Percentiles rank a stretch among this genome's conserved stretches.
Conservation (phyloP, 805 yeast species). For the Starmerella khaoyaiensis region DNA sequence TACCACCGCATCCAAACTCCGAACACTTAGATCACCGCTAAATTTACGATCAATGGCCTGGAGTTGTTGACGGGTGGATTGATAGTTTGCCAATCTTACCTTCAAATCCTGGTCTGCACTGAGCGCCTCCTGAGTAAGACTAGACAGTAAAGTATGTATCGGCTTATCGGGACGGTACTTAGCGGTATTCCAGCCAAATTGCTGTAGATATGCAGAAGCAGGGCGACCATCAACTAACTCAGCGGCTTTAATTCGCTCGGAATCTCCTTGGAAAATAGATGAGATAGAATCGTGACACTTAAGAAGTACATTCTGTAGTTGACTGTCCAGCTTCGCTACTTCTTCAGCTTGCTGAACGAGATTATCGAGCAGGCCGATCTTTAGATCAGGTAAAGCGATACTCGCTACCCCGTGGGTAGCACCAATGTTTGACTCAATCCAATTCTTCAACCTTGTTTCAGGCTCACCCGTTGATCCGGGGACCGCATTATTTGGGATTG, state of each 20-base stretch:
- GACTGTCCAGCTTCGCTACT: constrained; percentile 66
- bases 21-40: constrained; percentile 84
- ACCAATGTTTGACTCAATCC: constrained; percentile 25
- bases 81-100: constrained; percentile 59
- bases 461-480: constrained; percentile 29
- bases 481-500: constrained; percentile 38
- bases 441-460: constrained; percentile 28
- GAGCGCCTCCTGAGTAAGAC: constrained; percentile 63
- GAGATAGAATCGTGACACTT: constrained; percentile 67
- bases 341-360: constrained; percentile 87
- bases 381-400: constrained; percentile 66
- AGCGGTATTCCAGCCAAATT: constrained; percentile 76
- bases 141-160: constrained; percentile 56
- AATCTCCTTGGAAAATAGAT: constrained; percentile 25
- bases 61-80: constrained; percentile 68
- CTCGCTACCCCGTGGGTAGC: constrained; percentile 40
- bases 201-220: constrained; percentile 54
- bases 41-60: constrained; percentile 84
- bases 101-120: constrained; percentile 78
- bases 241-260: constrained; percentile 35
- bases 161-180: constrained; percentile 79
- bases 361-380: constrained; percentile 88
- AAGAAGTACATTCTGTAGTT: constrained; percentile 50
- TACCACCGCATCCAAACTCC: constrained; percentile 81
- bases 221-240: constrained; percentile 40